Conservation (phyloP, 805 yeast genomes). For the Saccharomycopsis microspora region DNA sequence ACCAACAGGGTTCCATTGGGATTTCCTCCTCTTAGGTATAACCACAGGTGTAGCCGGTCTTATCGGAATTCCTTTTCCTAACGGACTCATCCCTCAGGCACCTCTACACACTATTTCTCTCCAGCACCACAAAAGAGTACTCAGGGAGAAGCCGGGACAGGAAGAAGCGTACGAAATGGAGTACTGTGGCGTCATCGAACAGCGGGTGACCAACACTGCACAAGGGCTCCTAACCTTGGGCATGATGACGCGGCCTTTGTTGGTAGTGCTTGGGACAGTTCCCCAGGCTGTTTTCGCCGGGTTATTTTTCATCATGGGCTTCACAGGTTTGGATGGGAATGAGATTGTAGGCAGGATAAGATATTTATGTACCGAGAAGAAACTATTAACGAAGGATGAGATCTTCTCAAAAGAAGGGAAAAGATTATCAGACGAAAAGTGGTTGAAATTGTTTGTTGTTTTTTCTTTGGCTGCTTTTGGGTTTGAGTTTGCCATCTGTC, state of each 20-base stretch:
- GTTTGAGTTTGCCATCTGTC: constrained; percentile 76
- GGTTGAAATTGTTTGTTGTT: constrained; percentile 43
- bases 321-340: constrained; percentile 62
- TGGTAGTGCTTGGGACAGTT: constrained; percentile 67
- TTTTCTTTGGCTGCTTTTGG: constrained; percentile 59
- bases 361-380: constrained; percentile 50
- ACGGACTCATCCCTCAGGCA: constrained; percentile 95
- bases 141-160: constrained; percentile 15
- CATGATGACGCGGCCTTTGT: constrained; percentile 81
- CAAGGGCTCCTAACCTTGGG: constrained; percentile 82
- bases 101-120: constrained; percentile 77
- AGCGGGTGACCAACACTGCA: constrained; percentile 68
- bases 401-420: constrained; percentile 22
- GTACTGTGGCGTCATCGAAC: constrained; percentile 67
- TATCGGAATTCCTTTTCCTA: constrained; percentile 90
- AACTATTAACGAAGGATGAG: constrained; percentile 24
- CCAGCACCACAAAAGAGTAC: constrained; percentile 20
- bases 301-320: constrained; percentile 86
- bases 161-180: neutral
- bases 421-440: constrained; percentile 23
- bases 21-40: constrained; percentile 70
- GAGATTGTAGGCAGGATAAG: constrained; percentile 51
- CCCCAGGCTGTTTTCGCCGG: constrained; percentile 95
- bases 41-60: constrained; percentile 84
- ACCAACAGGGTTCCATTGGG: constrained; percentile 91